A percentile compares a stretch with the other conserved stretches of the same genome.
Evolutionary conservation across 768 basidiomycete genomes (phyloP).

Genomic region (Strobilomyces echinocephalus): DNA sequence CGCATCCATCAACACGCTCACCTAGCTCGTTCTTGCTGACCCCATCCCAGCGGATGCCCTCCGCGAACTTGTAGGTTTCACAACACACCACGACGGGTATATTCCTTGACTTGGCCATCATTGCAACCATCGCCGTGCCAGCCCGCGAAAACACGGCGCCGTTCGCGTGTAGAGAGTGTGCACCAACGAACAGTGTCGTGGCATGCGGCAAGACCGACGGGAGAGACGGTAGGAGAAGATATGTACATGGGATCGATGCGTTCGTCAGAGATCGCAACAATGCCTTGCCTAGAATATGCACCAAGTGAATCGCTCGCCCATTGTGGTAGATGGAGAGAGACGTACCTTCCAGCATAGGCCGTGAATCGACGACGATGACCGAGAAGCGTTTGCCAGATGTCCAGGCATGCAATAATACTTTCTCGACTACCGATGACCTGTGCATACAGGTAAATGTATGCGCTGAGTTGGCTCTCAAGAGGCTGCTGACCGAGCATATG

Average conservation of each 20-base stretch:
- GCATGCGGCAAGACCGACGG: constrained; percentile 76
- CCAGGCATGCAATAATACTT: constrained; percentile 76
- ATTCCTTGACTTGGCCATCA: constrained; percentile 86
- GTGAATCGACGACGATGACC: constrained; percentile 92
- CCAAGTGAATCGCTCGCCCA: background rate
- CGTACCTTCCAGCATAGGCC: constrained; percentile 85
- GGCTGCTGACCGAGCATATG: constrained; percentile 74
- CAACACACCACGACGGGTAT: constrained; percentile 96
- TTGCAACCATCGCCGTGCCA: constrained; percentile 92
- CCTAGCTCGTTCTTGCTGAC: constrained; percentile 97
- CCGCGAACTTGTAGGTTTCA: constrained; percentile 98
- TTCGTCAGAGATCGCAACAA: constrained; percentile 66
- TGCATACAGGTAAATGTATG: constrained; percentile 3
- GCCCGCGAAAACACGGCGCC: constrained; percentile 92
- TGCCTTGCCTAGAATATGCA: constrained; percentile 57
- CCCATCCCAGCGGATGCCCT: constrained; percentile 86
- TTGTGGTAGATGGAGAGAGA: background rate
- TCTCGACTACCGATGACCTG: constrained; percentile 94
- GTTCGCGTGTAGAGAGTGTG: constrained; percentile 91
- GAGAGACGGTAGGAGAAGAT: constrained; percentile 84
- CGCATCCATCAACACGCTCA: constrained; percentile 29
- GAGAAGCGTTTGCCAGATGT: constrained; percentile 73
- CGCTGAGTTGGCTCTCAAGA: background rate
- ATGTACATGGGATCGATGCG: constrained; percentile 77
- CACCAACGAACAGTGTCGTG: constrained; percentile 83